A percentile compares a stretch with the other conserved stretches of the same genome.
These are phyloP conservation scores for Trametes cinnabarina DNA, from an alignment of 768 basidiomycete species.

Conservation along the genomic window DNA sequence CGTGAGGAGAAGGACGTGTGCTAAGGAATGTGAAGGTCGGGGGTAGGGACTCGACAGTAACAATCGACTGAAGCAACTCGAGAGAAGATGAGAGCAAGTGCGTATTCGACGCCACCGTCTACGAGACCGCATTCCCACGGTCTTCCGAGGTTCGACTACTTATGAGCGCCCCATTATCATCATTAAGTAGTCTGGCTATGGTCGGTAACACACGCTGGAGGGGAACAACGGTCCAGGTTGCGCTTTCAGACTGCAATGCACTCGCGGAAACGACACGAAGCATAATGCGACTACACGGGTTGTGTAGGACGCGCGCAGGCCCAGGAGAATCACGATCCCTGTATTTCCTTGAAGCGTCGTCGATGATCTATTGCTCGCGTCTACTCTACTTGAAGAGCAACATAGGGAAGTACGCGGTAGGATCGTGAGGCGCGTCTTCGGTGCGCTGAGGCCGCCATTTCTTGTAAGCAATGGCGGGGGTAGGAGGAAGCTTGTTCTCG, in stretches of 20 bases:
- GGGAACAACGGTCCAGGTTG: no score
- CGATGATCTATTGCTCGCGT: constrained; percentile 8
- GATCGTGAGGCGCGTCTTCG: constrained; percentile 80
- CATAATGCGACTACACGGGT: not conserved
- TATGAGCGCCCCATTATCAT: not conserved
- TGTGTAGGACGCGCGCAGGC: no score
- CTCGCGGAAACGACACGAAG: no score
- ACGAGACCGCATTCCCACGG: not conserved
- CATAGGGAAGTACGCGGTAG: constrained; percentile 85
- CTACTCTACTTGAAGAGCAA: constrained; percentile 41
- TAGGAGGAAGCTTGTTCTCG: constrained; percentile 68
- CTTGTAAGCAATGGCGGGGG: constrained; percentile 61
- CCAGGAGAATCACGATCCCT: no score
- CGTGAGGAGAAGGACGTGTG: no score
- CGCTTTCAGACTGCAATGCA: no score
- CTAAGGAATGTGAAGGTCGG: no score
- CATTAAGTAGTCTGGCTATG: not conserved
- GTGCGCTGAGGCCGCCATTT: constrained; percentile 74
- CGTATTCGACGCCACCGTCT: not conserved
- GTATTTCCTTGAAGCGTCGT: no score
- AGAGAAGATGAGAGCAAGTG: not conserved
- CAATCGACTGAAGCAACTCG: not conserved
- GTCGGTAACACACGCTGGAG: no score
- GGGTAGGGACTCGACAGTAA: no score
- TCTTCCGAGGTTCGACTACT: not conserved